Evolutionary conservation across 2,329 filamentous ascomycete species (phyloP).

Genomic region (Sphaerulina populicola): DNA sequence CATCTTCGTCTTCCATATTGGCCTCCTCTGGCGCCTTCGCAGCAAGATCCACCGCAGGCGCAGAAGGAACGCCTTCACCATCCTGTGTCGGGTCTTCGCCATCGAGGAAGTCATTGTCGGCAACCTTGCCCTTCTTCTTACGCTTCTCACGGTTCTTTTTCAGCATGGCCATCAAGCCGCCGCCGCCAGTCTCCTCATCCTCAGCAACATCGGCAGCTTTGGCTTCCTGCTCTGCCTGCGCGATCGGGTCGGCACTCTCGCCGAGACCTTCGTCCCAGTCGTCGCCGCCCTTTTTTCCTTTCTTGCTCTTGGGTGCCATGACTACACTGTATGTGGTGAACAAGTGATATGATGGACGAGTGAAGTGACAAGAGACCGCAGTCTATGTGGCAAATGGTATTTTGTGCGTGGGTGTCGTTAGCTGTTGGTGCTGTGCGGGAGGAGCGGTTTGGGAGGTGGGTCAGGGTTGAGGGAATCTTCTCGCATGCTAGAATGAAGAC

Average conservation of each 20-base stretch:
- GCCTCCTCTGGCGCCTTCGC: conserved; percentile 73
- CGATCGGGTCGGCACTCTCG: conserved; percentile 60
- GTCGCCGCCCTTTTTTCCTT: conserved; percentile 68
- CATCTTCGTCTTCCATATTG: conserved; percentile 58
- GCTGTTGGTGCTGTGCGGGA: conserved; percentile 25
- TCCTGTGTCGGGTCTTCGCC: conserved; percentile 51
- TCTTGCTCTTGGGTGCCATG: conserved; percentile 96
- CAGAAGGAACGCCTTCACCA: conserved; percentile 37
- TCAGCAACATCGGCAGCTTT: conserved; percentile 43
- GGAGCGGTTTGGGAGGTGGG: conserved; percentile 25
- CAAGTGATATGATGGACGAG: conserved; percentile 4
- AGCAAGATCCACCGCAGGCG: conserved; percentile 38
- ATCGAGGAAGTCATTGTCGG: conserved; percentile 61
- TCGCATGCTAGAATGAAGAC: conserved; percentile 26
- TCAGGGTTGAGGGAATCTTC: conserved; percentile 25
- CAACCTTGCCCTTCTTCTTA: conserved; percentile 76
- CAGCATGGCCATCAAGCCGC: conserved; percentile 43
- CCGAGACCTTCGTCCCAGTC: conserved; percentile 94
- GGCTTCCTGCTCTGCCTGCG: conserved; percentile 41
- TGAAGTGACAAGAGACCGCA: neutral
- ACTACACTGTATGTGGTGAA: conserved; percentile 5
- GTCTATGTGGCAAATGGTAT: conserved; percentile 6
- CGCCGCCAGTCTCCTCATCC: conserved; percentile 43
- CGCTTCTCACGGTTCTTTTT: conserved; percentile 60
- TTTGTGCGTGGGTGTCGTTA: conserved; percentile 7